Conservation (phyloP, 2,329 filamentous ascomycete species). For the Ceratocystis cacaofunesta region DNA sequence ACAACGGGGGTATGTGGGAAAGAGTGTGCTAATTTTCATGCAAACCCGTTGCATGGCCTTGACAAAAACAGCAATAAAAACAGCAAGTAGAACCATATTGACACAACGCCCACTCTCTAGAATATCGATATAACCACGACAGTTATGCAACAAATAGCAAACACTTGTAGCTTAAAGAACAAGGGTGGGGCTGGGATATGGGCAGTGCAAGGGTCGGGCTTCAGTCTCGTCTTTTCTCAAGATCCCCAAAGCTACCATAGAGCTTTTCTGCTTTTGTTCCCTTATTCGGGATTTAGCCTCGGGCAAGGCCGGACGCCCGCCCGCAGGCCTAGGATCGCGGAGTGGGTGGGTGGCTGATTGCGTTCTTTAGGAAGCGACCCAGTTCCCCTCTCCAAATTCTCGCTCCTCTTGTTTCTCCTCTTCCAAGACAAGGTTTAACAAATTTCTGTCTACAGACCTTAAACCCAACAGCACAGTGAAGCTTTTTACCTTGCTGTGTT, state of each 20-base stretch:
- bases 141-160: too few species aligned
- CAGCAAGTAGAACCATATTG: background rate
- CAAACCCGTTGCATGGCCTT: background rate
- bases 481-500: too few species aligned
- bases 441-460: background rate
- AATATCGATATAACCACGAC: background rate
- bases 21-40: background rate
- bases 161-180: background rate
- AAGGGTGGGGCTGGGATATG: background rate
- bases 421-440: background rate
- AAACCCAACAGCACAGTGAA: background rate
- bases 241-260: background rate
- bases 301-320: slow-evolving; percentile 1
- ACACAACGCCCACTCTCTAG: background rate
- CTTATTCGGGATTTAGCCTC: background rate
- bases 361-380: background rate
- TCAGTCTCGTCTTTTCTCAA: background rate
- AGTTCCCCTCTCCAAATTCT: background rate
- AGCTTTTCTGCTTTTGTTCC: background rate
- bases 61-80: background rate
- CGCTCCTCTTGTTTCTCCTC: background rate
- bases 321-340: background rate
- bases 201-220: background rate
- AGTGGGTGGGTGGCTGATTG: background rate
- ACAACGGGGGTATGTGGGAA: background rate